A percentile compares a stretch with the other conserved stretches of the same genome.
These are phyloP conservation scores for Torulaspora indica DNA, from an alignment of 805 yeast genomes.

Conservation along the genomic window DNA sequence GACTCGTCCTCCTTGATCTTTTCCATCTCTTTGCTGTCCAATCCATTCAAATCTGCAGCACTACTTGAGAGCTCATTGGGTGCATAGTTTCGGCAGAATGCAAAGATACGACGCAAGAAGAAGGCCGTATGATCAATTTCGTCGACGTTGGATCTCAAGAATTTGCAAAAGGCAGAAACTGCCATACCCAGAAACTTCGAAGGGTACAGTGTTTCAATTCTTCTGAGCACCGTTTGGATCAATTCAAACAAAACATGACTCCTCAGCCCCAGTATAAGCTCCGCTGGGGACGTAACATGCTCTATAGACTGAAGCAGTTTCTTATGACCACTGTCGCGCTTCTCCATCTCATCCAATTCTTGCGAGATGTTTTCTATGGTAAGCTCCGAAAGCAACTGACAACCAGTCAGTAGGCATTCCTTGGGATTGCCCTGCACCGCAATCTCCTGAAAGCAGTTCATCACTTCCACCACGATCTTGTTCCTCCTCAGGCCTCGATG, in stretches of 20 bases:
- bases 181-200: slow-evolving; percentile 73
- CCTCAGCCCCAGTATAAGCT: slow-evolving; percentile 47
- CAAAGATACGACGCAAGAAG: slow-evolving; percentile 58
- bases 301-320: not conserved
- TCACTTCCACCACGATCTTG: slow-evolving; percentile 36
- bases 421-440: slow-evolving; percentile 73
- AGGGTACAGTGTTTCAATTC: slow-evolving; percentile 68
- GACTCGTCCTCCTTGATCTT: slow-evolving; percentile 52
- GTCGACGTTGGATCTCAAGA: slow-evolving; percentile 42
- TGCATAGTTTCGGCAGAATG: slow-evolving; percentile 55
- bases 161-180: slow-evolving; percentile 52
- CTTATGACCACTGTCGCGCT: not conserved
- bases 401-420: slow-evolving; percentile 65
- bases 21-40: slow-evolving; percentile 37
- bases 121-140: slow-evolving; percentile 37
- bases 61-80: slow-evolving; percentile 44
- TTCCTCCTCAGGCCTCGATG: slow-evolving; percentile 23
- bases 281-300: slow-evolving; percentile 20
- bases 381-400: slow-evolving; percentile 50
- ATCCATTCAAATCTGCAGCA: slow-evolving; percentile 20
- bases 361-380: slow-evolving; percentile 8
- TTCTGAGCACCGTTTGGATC: slow-evolving; percentile 50
- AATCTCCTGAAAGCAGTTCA: slow-evolving; percentile 54
- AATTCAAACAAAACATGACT: slow-evolving; percentile 66
- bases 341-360: slow-evolving; percentile 10